Percentiles rank a stretch among this genome's conserved stretches.
Conservation (phyloP, 768 basidiomycete species). For the Phallus indusiatus region DNA sequence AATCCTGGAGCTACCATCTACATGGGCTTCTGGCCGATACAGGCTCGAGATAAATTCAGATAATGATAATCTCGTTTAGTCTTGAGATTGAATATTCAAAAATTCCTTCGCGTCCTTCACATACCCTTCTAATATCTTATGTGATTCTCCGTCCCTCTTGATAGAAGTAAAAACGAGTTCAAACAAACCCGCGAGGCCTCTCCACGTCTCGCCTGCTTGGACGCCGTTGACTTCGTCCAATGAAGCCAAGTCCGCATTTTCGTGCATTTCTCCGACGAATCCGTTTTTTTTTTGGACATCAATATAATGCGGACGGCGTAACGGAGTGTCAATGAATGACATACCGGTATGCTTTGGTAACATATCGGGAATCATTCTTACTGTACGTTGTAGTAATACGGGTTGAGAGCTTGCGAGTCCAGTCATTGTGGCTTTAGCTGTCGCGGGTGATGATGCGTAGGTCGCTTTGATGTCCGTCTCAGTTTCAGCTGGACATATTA, state of each 20-base stretch:
- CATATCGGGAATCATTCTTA: conserved; percentile 35
- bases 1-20: too few relatives aligned
- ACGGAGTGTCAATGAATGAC: not conserved
- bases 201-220: conserved; percentile 33
- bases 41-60: too few relatives aligned
- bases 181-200: conserved; percentile 38
- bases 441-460: conserved; percentile 48
- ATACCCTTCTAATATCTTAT: conserved; percentile 10
- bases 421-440: conserved; percentile 43
- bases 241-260: conserved; percentile 35
- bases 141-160: conserved; percentile 19
- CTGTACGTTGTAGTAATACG: conserved; percentile 31
- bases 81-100: not conserved
- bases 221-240: conserved; percentile 8
- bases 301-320: not conserved
- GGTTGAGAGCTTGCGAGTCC: conserved; percentile 42
- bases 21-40: too few relatives aligned
- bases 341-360: conserved; percentile 50
- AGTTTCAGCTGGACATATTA: not conserved
- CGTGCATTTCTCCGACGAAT: conserved; percentile 50
- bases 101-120: conserved; percentile 4
- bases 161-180: conserved; percentile 33
- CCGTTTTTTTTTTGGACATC: too few relatives aligned
- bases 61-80: too few relatives aligned
- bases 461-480: conserved; percentile 35